A percentile compares a stretch with the other conserved stretches of the same genome.
Conservation (phyloP, 2,329 filamentous ascomycete species). For the Diaporthe sp. region DNA sequence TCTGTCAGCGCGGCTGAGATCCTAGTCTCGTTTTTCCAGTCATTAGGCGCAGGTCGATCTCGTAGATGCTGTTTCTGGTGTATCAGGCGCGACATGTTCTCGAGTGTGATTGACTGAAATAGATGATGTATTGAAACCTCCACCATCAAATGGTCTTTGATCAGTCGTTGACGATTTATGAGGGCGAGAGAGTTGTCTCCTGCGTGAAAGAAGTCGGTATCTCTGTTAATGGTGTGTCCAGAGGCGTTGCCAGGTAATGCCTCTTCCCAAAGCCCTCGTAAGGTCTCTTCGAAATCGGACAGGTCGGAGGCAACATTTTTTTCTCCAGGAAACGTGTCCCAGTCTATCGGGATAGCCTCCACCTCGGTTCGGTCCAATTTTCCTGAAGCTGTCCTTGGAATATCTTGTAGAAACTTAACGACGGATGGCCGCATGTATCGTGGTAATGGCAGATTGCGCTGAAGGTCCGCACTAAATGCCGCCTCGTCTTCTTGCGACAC, state of each 20-base stretch:
- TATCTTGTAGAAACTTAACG: background rate
- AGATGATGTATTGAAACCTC: slow-evolving; percentile 53
- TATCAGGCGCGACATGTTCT: slow-evolving; percentile 54
- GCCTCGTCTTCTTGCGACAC: background rate
- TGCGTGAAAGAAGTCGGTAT: slow-evolving; percentile 56
- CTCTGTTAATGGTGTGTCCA: slow-evolving; percentile 24
- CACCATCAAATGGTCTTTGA: slow-evolving; percentile 51
- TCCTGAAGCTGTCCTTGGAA: background rate
- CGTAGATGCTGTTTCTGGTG: slow-evolving; percentile 31
- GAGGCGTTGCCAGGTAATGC: slow-evolving; percentile 43
- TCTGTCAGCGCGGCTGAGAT: background rate
- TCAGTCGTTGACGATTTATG: slow-evolving; percentile 52
- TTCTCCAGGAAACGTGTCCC: background rate
- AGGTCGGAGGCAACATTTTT: background rate
- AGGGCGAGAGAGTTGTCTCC: slow-evolving; percentile 59
- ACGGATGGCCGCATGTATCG: background rate
- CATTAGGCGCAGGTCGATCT: background rate
- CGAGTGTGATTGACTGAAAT: slow-evolving; percentile 54
- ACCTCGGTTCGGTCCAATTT: background rate
- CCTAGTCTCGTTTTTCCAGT: background rate
- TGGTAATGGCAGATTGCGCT: background rate
- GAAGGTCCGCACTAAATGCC: background rate
- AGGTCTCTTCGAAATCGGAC: background rate
- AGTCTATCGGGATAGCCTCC: background rate
- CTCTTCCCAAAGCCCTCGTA: slow-evolving; percentile 40